A percentile compares a stretch with the other conserved stretches of the same genome.
These are phyloP conservation scores for Aegilops longissima DNA, from an alignment of 176 grass and related monocot species.

Conservation along the genomic window DNA sequence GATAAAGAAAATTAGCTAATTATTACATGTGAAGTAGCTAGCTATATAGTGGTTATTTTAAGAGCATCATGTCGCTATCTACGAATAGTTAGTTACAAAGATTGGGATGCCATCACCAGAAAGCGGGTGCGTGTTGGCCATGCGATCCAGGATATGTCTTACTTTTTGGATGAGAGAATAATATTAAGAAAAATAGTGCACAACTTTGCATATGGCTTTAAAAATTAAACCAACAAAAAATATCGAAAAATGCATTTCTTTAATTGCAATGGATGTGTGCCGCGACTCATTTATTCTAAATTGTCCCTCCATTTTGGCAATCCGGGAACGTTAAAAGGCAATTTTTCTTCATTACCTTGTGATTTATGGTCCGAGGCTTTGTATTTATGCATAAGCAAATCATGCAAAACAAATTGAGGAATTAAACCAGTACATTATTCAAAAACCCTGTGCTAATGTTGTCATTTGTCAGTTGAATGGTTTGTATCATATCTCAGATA, in stretches of 20 bases:
- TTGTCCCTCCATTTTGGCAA: background rate
- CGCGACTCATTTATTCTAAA: background rate
- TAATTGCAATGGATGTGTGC: background rate
- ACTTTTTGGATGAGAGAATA: constrained; percentile 32
- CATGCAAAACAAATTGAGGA: no score
- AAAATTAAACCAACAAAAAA: background rate
- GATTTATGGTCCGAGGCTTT: no score
- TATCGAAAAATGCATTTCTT: background rate
- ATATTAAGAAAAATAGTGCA: constrained; percentile 20
- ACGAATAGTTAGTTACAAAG: constrained; percentile 36
- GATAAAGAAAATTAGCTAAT: background rate
- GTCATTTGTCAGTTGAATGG: no score
- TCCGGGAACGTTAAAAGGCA: background rate
- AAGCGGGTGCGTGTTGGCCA: background rate
- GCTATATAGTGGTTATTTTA: background rate
- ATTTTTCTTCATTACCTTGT: no score
- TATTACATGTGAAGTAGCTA: background rate
- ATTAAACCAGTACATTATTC: no score
- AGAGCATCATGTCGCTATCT: constrained; percentile 23
- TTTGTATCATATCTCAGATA: no score
- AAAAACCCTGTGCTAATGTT: no score
- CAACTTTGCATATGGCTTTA: background rate
- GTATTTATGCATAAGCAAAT: no score
- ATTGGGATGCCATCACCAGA: constrained; percentile 40
- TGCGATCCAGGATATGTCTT: constrained; percentile 29